Conservation (phyloP, 495 filamentous ascomycete genomes). For the Neurospora sp. region DNA sequence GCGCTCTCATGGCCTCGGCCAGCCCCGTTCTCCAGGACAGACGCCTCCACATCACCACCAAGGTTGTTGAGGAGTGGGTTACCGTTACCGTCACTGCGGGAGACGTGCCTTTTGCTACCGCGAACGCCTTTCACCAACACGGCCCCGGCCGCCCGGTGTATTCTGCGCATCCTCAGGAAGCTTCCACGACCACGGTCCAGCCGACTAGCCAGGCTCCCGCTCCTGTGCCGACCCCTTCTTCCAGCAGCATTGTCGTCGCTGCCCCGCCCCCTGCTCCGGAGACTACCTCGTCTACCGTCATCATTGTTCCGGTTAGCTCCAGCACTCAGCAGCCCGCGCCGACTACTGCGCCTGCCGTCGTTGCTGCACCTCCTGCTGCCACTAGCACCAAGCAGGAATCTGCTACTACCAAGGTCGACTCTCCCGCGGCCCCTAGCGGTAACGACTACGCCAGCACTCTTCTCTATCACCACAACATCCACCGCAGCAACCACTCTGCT, state of each 20-base stretch:
- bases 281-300: slow-evolving; percentile 8
- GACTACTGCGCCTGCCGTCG: background rate
- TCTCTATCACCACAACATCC: slow-evolving; percentile 71
- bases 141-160: slow-evolving; percentile 5
- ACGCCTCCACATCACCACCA: slow-evolving; percentile 44
- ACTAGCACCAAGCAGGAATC: slow-evolving; percentile 1
- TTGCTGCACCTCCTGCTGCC: slow-evolving; percentile 8
- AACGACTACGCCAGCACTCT: slow-evolving; percentile 24
- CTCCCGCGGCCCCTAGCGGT: slow-evolving; percentile 3
- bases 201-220: slow-evolving; percentile 5
- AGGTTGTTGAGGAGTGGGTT: slow-evolving; percentile 48
- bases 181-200: slow-evolving; percentile 6
- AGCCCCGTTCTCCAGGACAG: slow-evolving; percentile 49
- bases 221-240: background rate
- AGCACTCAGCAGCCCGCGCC: slow-evolving; percentile 1
- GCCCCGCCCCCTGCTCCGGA: slow-evolving; percentile 4
- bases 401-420: slow-evolving; percentile 4
- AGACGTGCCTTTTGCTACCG: slow-evolving; percentile 17
- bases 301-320: slow-evolving; percentile 2
- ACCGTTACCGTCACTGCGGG: slow-evolving; percentile 49
- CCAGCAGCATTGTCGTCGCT: slow-evolving; percentile 2
- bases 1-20: slow-evolving; percentile 51
- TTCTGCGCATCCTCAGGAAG: slow-evolving; percentile 1
- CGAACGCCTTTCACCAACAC: slow-evolving; percentile 1
- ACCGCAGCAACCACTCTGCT: slow-evolving; percentile 75